Percentiles rank a stretch among this genome's conserved stretches.
These are phyloP conservation scores for Scedosporium dehoogii DNA, from an alignment of 2,329 filamentous ascomycete genomes.

Conservation along the genomic window DNA sequence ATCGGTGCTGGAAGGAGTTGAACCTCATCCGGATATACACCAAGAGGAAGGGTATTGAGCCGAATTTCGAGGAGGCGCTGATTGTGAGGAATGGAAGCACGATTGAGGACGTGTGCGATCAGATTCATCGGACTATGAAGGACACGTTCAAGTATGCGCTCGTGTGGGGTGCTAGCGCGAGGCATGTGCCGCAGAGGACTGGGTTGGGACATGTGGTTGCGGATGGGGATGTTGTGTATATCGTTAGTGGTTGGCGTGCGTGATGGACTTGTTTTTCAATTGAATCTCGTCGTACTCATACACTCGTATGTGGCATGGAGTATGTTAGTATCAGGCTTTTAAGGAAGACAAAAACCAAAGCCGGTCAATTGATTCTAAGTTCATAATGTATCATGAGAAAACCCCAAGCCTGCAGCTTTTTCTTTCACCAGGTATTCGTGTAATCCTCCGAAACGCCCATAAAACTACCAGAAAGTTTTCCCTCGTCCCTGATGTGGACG, in stretches of 20 bases:
- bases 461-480: neutral
- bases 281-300: neutral
- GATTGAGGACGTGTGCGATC: slow-evolving; percentile 95
- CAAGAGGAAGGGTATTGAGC: slow-evolving; percentile 87
- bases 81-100: slow-evolving; percentile 83
- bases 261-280: slow-evolving; percentile 17
- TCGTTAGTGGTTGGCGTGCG: slow-evolving; percentile 54
- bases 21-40: slow-evolving; percentile 88
- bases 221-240: slow-evolving; percentile 60
- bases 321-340: neutral
- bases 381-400: slow-evolving; percentile 6
- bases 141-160: slow-evolving; percentile 98
- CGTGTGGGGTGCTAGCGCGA: slow-evolving; percentile 94
- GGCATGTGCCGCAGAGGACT: slow-evolving; percentile 88
- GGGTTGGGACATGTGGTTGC: slow-evolving; percentile 72
- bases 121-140: slow-evolving; percentile 87
- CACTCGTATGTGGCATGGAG: neutral
- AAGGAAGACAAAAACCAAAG: slow-evolving; percentile 4
- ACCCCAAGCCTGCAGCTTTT: neutral
- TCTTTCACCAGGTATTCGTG: neutral
- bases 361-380: slow-evolving; percentile 3
- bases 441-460: neutral
- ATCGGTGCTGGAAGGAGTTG: slow-evolving; percentile 90
- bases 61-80: slow-evolving; percentile 80
- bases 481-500: neutral